Evolutionary conservation across 768 basidiomycete species (phyloP).

Genomic region (Tricholoma matsutake): DNA sequence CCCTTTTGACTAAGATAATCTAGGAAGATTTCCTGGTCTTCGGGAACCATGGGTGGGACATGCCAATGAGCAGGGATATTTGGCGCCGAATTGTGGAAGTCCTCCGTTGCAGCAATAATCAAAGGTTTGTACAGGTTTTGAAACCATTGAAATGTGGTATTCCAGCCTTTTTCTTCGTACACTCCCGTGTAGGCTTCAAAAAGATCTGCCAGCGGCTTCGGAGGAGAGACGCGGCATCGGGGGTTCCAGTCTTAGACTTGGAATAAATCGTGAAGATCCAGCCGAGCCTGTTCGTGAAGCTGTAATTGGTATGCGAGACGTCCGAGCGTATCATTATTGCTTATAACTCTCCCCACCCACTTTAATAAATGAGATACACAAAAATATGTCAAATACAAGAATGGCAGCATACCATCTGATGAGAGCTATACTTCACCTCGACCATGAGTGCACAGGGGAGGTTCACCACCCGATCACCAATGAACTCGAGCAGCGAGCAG

Average conservation of each 20-base stretch:
- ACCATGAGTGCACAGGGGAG: conserved; percentile 27
- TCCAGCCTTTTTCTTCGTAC: conserved; percentile 27
- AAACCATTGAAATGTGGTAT: conserved; percentile 22
- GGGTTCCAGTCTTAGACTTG: conserved; percentile 21
- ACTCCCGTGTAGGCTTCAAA: conserved; percentile 31
- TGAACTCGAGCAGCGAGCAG: conserved; percentile 30
- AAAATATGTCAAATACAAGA: neutral
- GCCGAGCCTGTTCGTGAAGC: conserved; percentile 22
- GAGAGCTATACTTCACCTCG: conserved; percentile 24
- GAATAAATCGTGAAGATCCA: conserved; percentile 14
- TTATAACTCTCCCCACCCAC: conserved; percentile 23
- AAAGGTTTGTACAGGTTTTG: neutral
- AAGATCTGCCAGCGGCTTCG: conserved; percentile 30
- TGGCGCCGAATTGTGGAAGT: neutral
- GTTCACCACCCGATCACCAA: conserved; percentile 31
- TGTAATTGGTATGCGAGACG: conserved; percentile 26
- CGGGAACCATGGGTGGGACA: neutral
- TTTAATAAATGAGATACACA: neutral
- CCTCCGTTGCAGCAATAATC: neutral
- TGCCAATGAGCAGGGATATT: neutral
- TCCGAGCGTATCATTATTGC: conserved; percentile 31
- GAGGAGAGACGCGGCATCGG: conserved; percentile 14
- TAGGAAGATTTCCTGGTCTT: neutral
- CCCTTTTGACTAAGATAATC: neutral
- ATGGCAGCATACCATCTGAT: conserved; percentile 22